Conservation (phyloP, 2,329 filamentous ascomycete genomes). For the Trichoderma sp. region DNA sequence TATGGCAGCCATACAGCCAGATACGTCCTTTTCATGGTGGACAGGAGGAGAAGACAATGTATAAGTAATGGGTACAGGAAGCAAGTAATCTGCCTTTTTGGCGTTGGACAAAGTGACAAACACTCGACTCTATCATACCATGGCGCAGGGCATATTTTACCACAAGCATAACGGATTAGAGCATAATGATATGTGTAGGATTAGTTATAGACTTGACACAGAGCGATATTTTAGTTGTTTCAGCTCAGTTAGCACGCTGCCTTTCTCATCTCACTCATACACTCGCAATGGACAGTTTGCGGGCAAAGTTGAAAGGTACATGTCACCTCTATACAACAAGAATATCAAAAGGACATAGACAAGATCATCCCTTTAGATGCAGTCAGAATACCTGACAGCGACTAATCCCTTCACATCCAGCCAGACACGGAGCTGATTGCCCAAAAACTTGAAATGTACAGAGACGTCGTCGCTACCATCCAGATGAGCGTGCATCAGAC, state of each 20-base stretch:
- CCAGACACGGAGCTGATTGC: not conserved
- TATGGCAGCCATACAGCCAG: conserved; percentile 6
- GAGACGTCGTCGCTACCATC: not conserved
- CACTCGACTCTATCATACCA: conserved; percentile 7
- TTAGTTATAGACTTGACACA: not conserved
- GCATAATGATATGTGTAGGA: not conserved
- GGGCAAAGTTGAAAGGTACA: not conserved
- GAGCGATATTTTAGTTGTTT: not conserved
- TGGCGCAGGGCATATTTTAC: not conserved
- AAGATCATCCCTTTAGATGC: not conserved
- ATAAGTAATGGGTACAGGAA: not conserved
- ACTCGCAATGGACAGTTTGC: not conserved
- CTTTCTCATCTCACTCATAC: no score
- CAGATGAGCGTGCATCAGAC: not conserved
- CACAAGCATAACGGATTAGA: not conserved
- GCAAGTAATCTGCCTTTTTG: not conserved
- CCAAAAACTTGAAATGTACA: not conserved
- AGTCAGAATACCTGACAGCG: not conserved
- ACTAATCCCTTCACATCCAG: not conserved
- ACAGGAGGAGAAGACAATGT: not conserved
- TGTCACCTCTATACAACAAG: not conserved
- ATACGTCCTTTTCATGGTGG: conserved; percentile 24
- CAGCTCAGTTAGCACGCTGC: not conserved
- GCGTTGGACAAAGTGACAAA: not conserved
- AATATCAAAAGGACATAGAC: no score